A percentile compares a stretch with the other conserved stretches of the same genome.
Evolutionary conservation across 2,329 filamentous ascomycete genomes (phyloP).

Genomic region (Ophiocordyceps camponoti-leonardi): DNA sequence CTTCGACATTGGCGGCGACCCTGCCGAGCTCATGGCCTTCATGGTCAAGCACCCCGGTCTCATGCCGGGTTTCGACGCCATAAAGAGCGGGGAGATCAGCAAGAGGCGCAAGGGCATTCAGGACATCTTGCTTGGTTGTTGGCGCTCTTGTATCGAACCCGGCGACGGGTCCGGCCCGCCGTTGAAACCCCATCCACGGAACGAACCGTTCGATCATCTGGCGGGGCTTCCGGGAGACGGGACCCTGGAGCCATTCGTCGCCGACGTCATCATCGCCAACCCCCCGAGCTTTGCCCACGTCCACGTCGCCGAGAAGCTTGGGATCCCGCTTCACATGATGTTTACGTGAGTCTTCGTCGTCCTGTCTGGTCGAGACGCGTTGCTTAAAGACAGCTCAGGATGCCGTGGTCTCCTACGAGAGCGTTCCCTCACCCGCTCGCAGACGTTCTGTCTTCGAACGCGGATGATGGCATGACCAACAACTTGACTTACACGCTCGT

Average conservation of each 20-base stretch:
- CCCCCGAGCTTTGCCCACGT: constrained; percentile 63
- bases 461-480: constrained; percentile 61
- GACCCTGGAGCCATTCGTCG: constrained; percentile 50
- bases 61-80: constrained; percentile 64
- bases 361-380: neutral
- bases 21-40: constrained; percentile 64
- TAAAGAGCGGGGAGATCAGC: constrained; percentile 61
- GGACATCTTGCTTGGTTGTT: constrained; percentile 69
- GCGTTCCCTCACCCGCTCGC: constrained; percentile 76
- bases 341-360: constrained; percentile 50
- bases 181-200: constrained; percentile 25
- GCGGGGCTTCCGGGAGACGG: constrained; percentile 21
- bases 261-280: constrained; percentile 66
- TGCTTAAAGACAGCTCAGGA: constrained; percentile 39
- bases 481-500: constrained; percentile 72
- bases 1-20: constrained; percentile 61
- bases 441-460: constrained; percentile 61
- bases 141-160: constrained; percentile 69
- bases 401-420: constrained; percentile 81
- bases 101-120: constrained; percentile 59
- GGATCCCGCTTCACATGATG: constrained; percentile 67
- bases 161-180: constrained; percentile 45
- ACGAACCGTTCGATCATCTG: constrained; percentile 26
- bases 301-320: constrained; percentile 58
- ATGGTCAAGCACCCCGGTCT: constrained; percentile 83